These are phyloP conservation scores for Parmelia sp. DNA, from an alignment of 495 filamentous ascomycete genomes.

Conservation along the genomic window DNA sequence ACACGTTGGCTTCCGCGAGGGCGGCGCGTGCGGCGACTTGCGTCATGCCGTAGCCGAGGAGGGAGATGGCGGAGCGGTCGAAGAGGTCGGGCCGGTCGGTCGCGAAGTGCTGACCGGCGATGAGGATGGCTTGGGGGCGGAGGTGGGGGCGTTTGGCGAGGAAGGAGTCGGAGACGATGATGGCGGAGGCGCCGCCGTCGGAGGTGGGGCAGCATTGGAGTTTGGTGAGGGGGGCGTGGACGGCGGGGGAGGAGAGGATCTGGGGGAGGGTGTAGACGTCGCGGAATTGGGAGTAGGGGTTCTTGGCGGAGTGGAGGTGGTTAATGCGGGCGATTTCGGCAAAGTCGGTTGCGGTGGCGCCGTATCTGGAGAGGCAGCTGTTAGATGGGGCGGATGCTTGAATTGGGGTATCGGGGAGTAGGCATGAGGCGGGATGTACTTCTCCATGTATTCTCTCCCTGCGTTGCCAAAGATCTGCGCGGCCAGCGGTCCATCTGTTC, in stretches of 20 bases:
- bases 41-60: conserved; percentile 76
- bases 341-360: conserved; percentile 80
- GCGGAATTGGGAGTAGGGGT: conserved; percentile 96
- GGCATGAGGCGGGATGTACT: conserved; percentile 46
- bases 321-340: conserved; percentile 94
- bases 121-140: conserved; percentile 69
- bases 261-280: conserved; percentile 85
- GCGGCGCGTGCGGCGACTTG: conserved; percentile 57
- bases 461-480: conserved; percentile 97
- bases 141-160: conserved; percentile 78
- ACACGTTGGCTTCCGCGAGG: conserved; percentile 67
- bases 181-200: conserved; percentile 83
- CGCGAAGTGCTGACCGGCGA: conserved; percentile 82
- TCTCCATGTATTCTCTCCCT: conserved; percentile 91
- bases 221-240: conserved; percentile 75
- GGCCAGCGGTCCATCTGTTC: conserved; percentile 72
- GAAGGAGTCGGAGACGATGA: conserved; percentile 84
- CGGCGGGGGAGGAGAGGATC: conserved; percentile 67
- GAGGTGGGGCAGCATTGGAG: conserved; percentile 84
- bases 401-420: not conserved
- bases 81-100: conserved; percentile 74
- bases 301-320: conserved; percentile 81
- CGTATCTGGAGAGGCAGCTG: conserved; percentile 50
- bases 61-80: conserved; percentile 69
- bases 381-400: not conserved